Evolutionary conservation across 495 filamentous ascomycete species (phyloP).

Genomic region (Glutinoglossum americanum): DNA sequence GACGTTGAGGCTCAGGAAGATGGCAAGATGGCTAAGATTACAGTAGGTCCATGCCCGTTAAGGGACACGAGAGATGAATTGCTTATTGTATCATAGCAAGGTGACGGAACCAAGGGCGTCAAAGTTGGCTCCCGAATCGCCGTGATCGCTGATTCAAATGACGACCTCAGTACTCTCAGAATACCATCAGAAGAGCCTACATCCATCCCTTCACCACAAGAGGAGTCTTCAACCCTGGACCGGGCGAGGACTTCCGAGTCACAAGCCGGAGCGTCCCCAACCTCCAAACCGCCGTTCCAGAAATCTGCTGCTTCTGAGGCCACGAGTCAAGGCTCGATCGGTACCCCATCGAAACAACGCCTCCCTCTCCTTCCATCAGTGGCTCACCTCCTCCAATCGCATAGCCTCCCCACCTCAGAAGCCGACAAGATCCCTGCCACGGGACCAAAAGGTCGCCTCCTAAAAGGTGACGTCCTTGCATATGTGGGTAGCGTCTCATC

Average conservation of each 20-base stretch:
- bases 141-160: conserved; percentile 51
- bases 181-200: conserved; percentile 39
- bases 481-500: conserved; percentile 59
- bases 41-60: conserved; percentile 14
- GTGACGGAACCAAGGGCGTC: conserved; percentile 45
- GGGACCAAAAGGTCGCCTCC: conserved; percentile 69
- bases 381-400: conserved; percentile 50
- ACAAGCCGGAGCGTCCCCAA: too few relatives aligned
- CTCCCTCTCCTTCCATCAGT: conserved; percentile 81
- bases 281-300: conserved; percentile 15
- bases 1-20: conserved; percentile 80
- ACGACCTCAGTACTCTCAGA: conserved; percentile 45
- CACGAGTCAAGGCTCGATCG: conserved; percentile 11
- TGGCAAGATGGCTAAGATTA: conserved; percentile 58
- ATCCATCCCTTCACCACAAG: conserved; percentile 16
- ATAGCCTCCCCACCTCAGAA: conserved; percentile 48
- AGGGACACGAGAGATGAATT: background rate
- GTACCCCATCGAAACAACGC: conserved; percentile 39
- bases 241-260: conserved; percentile 12
- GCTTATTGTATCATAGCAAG: conserved; percentile 17
- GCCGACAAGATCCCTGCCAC: conserved; percentile 62
- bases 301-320: conserved; percentile 11
- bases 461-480: conserved; percentile 90
- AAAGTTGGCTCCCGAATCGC: conserved; percentile 55
- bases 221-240: conserved; percentile 11